Evolutionary conservation across 305 asterid species (phyloP).

Genomic region (Stenogyne calaminthoides): DNA sequence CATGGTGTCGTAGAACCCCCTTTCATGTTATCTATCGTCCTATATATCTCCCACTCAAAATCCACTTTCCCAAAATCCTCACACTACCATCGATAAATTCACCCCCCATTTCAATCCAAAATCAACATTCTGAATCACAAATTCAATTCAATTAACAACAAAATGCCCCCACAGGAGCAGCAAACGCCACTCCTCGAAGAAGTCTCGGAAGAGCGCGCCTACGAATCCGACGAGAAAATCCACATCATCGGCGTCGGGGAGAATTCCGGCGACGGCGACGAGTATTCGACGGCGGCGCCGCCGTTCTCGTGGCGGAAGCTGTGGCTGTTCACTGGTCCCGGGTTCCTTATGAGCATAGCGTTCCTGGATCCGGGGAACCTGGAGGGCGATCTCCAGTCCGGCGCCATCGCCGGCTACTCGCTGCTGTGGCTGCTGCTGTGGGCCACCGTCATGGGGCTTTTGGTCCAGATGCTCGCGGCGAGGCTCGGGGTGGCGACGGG

Average conservation of each 20-base stretch:
- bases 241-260: constrained; percentile 58
- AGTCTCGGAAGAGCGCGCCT: constrained; percentile 57
- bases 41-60: too few relatives aligned
- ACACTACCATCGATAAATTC: background rate
- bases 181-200: constrained; percentile 36
- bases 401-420: constrained; percentile 93
- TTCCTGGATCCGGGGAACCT: constrained; percentile 95
- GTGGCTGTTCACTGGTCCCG: constrained; percentile 96
- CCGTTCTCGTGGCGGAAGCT: constrained; percentile 93
- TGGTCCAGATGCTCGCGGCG: constrained; percentile 81
- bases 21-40: too few relatives aligned
- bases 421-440: constrained; percentile 84
- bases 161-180: constrained; percentile 46
- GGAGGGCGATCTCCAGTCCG: constrained; percentile 95
- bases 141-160: background rate
- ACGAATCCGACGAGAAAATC: constrained; percentile 60
- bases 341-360: constrained; percentile 91
- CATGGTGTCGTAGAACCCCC: too few relatives aligned
- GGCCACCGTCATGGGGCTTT: constrained; percentile 92
- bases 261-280: constrained; percentile 41
- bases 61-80: too few relatives aligned
- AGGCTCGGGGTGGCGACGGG: constrained; percentile 95
- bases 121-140: too few relatives aligned
- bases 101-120: background rate
- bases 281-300: constrained; percentile 47